Conservation (phyloP, 2,329 filamentous ascomycete genomes). For the Botrytis squamosa region DNA sequence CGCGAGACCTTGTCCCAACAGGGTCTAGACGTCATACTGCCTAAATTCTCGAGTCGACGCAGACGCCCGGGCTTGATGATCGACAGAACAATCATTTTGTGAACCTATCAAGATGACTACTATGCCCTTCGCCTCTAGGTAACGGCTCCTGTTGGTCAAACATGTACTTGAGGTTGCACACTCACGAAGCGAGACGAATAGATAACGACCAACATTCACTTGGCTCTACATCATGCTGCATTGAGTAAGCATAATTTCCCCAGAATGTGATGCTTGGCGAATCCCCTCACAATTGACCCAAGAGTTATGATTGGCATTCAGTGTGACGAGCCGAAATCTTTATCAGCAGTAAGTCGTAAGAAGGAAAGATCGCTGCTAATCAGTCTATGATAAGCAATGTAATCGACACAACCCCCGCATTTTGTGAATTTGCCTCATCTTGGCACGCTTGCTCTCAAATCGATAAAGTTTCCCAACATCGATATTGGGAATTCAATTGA, state of each 20-base stretch:
- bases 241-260: not conserved
- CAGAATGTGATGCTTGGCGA: not conserved
- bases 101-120: not conserved
- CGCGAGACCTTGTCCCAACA: not conserved
- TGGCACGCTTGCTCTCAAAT: not conserved
- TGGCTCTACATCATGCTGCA: constrained; percentile 13
- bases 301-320: not conserved
- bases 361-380: not conserved
- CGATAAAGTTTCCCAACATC: not conserved
- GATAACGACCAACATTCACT: constrained; percentile 1
- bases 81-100: not conserved
- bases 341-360: not conserved
- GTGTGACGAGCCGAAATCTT: not conserved
- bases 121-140: too few species aligned
- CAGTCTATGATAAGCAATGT: not conserved
- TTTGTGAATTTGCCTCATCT: not conserved
- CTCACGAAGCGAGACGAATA: not conserved
- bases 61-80: constrained; percentile 2
- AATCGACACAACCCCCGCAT: not conserved
- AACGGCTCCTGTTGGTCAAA: not conserved
- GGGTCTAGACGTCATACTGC: constrained; percentile 13
- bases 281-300: not conserved
- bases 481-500: not conserved
- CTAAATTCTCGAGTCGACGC: not conserved
- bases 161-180: not conserved